phyloP scores from a whole-genome alignment of 371 early-diverging fungal genomes.

The Actinomucor elegans region DNA sequence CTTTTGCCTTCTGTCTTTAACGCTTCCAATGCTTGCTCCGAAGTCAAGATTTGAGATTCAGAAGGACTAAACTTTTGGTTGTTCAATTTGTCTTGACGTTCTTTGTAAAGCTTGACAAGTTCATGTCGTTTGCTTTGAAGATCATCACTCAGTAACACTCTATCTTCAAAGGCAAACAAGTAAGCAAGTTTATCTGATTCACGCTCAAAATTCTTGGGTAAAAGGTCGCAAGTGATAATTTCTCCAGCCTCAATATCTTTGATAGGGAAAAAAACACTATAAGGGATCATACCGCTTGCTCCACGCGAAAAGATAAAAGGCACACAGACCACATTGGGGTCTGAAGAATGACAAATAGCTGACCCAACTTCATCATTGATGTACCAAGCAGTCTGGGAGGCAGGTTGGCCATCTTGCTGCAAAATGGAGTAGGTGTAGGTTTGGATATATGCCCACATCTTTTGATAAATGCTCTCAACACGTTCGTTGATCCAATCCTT shows the following conservation, averaged over 20 bases:
- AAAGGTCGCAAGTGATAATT: conserved; percentile 48
- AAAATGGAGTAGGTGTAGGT: conserved; percentile 60
- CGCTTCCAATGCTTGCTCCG: conserved; percentile 2
- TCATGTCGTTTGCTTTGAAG: conserved; percentile 16
- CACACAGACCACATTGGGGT: conserved; percentile 53
- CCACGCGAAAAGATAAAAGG: conserved; percentile 66
- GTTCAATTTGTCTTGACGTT: background rate
- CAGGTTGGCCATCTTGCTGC: conserved; percentile 53
- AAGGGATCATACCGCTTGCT: conserved; percentile 51
- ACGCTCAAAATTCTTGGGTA: conserved; percentile 46
- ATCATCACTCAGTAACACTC: conserved; percentile 27
- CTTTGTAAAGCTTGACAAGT: conserved; percentile 37
- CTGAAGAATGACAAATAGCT: conserved; percentile 53
- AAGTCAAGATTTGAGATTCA: background rate
- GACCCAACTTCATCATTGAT: conserved; percentile 61
- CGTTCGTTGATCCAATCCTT: conserved; percentile 28
- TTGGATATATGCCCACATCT: conserved; percentile 61
- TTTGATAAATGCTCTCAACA: conserved; percentile 25
- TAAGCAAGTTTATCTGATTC: conserved; percentile 49
- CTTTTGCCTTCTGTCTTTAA: conserved; percentile 21
- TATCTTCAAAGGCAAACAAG: conserved; percentile 45
- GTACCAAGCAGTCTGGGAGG: conserved; percentile 62
- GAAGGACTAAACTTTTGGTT: background rate
- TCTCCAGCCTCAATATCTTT: conserved; percentile 52
- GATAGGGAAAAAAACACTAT: conserved; percentile 61